Evolutionary conservation across 2,329 filamentous ascomycete genomes (phyloP).

Genomic region (Tetracladium maxilliforme): DNA sequence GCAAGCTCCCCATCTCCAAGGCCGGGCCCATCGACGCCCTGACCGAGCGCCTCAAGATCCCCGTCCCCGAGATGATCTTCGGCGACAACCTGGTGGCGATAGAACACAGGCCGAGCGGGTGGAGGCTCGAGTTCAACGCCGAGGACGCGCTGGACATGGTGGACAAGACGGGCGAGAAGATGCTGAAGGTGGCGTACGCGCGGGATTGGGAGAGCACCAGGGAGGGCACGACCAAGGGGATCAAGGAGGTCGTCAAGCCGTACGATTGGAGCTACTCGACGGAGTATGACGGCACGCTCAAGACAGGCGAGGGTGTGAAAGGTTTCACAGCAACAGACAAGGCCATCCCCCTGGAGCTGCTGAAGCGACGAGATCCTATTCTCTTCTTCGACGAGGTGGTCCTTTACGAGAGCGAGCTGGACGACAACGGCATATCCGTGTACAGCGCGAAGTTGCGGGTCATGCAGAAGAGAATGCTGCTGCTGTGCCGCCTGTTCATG

Average conservation of each 20-base stretch:
- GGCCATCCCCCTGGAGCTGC: constrained; percentile 68
- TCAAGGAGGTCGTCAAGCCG: constrained; percentile 86
- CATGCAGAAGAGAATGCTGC: constrained; percentile 75
- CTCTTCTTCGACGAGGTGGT: constrained; percentile 94
- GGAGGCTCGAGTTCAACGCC: constrained; percentile 70
- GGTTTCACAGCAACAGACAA: constrained; percentile 10
- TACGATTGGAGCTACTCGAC: constrained; percentile 99
- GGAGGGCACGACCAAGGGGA: constrained; percentile 66
- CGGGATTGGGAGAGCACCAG: constrained; percentile 56
- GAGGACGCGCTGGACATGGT: constrained; percentile 79
- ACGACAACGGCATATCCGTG: constrained; percentile 90
- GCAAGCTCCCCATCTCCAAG: constrained; percentile 91
- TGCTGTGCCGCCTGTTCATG: constrained; percentile 83
- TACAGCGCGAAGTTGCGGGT: constrained; percentile 84
- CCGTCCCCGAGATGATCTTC: constrained; percentile 97
- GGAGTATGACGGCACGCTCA: constrained; percentile 62
- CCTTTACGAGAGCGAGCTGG: constrained; percentile 92
- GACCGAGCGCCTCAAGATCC: constrained; percentile 64
- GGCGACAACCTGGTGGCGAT: constrained; percentile 80
- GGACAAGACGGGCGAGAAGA: constrained; percentile 81
- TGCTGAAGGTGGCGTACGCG: constrained; percentile 90
- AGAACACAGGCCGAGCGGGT: constrained; percentile 58
- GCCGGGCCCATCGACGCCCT: constrained; percentile 79
- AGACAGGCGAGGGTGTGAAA: no score
- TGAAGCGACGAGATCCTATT: constrained; percentile 84